Conservation (phyloP, 257 asterid species). For the Ehretia macrophylla region DNA sequence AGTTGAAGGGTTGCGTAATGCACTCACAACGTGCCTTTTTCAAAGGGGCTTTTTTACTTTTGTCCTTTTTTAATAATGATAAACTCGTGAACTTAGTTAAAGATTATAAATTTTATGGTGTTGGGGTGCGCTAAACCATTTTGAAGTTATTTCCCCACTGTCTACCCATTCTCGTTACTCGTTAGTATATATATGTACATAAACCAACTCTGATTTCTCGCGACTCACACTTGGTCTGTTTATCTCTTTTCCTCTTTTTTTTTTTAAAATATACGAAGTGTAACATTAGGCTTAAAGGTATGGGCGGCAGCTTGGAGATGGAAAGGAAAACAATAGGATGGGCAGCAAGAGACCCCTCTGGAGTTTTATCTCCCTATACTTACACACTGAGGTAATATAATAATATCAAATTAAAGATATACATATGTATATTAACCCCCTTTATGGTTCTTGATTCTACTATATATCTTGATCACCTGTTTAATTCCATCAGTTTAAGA, state of each 20-base stretch:
- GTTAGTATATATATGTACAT: no score
- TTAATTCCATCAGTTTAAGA: no score
- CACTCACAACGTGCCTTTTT: no score
- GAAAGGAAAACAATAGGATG: conserved; percentile 62
- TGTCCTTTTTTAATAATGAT: no score
- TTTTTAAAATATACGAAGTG: background rate
- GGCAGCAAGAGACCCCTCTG: conserved; percentile 91
- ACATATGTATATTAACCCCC: background rate
- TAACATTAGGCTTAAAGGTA: conserved; percentile 1
- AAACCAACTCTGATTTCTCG: background rate
- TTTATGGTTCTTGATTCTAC: background rate
- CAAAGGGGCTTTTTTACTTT: no score
- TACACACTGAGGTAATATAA: conserved; percentile 66
- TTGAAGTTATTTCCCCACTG: no score
- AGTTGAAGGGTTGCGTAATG: no score
- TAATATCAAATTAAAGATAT: background rate
- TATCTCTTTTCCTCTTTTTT: background rate
- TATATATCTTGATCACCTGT: no score
- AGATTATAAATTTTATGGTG: no score
- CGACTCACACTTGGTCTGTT: background rate
- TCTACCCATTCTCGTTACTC: no score
- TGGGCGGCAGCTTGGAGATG: conserved; percentile 61
- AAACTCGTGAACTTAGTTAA: no score
- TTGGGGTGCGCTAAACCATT: no score
- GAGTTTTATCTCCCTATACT: conserved; percentile 72